Evolutionary conservation across 345 rosid genomes (phyloP).

Genomic region (Eucalyptus cloeziana): DNA sequence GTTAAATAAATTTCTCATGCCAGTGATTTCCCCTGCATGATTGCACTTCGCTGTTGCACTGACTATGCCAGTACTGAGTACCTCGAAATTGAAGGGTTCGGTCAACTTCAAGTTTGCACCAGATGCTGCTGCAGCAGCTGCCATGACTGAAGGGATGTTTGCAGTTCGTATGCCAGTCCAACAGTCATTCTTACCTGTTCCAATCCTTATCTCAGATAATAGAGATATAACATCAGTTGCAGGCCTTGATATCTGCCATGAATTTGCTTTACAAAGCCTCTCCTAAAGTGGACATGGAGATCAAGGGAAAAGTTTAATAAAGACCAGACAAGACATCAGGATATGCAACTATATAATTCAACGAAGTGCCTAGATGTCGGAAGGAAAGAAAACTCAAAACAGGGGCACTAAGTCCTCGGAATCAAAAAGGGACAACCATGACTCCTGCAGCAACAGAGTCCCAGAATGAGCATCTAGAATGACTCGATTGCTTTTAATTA

Average conservation of each 20-base stretch:
- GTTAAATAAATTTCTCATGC: slow-evolving; percentile 93
- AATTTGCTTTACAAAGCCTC: slow-evolving; percentile 93
- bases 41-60: slow-evolving; percentile 97
- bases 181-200: slow-evolving; percentile 80
- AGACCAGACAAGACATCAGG: not conserved
- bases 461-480: not conserved
- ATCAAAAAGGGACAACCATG: not conserved
- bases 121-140: slow-evolving; percentile 98
- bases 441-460: not conserved
- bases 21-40: slow-evolving; percentile 98
- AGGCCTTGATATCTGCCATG: slow-evolving; percentile 89
- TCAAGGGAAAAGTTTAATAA: not conserved
- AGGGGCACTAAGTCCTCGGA: not conserved
- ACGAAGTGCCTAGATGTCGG: not conserved
- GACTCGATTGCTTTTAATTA: not conserved
- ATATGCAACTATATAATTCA: not conserved
- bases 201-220: slow-evolving; percentile 89
- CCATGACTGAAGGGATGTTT: slow-evolving; percentile 96
- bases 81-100: slow-evolving; percentile 91
- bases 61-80: slow-evolving; percentile 85
- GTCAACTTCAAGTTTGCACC: slow-evolving; percentile 84
- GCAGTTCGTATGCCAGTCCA: slow-evolving; percentile 88
- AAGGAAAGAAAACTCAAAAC: not conserved
- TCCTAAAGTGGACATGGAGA: slow-evolving; percentile 31
- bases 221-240: slow-evolving; percentile 91